phyloP scores from a whole-genome alignment of 1,139 yeast genomes.

The Candida freyschussii region DNA sequence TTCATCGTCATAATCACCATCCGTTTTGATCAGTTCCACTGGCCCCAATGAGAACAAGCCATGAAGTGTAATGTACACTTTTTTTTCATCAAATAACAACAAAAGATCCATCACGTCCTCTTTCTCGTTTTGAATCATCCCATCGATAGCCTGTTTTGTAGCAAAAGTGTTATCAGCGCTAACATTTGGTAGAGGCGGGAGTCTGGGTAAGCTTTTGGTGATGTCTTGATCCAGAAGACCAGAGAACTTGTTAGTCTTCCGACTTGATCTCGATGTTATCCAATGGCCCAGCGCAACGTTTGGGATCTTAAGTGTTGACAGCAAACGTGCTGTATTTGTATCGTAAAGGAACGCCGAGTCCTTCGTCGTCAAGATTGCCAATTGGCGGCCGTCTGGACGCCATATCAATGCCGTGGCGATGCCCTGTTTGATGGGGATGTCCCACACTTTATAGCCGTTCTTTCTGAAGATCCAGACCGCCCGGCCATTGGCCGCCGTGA shows the following conservation, averaged over 20 bases:
- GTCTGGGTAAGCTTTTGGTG: constrained; percentile 31
- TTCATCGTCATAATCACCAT: constrained; percentile 16
- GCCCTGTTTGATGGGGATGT: constrained; percentile 29
- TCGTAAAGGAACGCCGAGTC: constrained; percentile 43
- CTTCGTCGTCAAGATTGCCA: constrained; percentile 45
- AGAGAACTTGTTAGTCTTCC: constrained; percentile 4
- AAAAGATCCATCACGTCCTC: constrained; percentile 31
- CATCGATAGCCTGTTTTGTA: constrained; percentile 27
- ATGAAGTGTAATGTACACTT: constrained; percentile 28
- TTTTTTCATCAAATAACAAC: constrained; percentile 27
- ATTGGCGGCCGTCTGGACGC: constrained; percentile 35
- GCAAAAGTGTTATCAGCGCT: constrained; percentile 18
- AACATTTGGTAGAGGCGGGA: constrained; percentile 31
- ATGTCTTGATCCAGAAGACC: constrained; percentile 23
- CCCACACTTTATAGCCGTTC: constrained; percentile 53
- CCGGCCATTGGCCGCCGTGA: constrained; percentile 37
- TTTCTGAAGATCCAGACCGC: constrained; percentile 49
- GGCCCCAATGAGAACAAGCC: constrained; percentile 32
- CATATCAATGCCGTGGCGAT: constrained; percentile 34
- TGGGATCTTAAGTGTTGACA: constrained; percentile 22
- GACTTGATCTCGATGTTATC: constrained; percentile 6
- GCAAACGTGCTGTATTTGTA: constrained; percentile 42
- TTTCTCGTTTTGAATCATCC: constrained; percentile 26
- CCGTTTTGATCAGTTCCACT: constrained; percentile 11
- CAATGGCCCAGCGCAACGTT: constrained; percentile 12